Conservation (phyloP, 2,329 filamentous ascomycete genomes). For the Alternaria sp. region DNA sequence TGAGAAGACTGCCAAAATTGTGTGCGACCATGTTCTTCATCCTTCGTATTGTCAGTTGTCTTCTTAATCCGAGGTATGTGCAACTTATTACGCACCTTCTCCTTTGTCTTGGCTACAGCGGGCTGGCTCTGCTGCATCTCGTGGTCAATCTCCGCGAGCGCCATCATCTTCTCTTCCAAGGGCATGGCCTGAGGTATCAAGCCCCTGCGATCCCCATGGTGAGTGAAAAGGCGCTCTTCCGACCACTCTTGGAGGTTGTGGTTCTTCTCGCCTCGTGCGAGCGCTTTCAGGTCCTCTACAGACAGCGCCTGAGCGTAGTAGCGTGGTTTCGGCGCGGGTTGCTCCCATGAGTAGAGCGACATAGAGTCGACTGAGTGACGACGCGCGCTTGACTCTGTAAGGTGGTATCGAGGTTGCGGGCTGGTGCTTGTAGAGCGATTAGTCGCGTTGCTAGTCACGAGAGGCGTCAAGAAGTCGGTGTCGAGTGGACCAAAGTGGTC, state of each 20-base stretch:
- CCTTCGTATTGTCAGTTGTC: constrained; percentile 1
- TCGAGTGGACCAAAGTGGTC: not conserved
- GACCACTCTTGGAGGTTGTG: constrained; percentile 29
- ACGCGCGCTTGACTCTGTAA: not conserved
- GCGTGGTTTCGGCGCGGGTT: constrained; percentile 11
- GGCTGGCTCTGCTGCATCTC: constrained; percentile 15
- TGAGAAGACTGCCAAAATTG: constrained; percentile 6
- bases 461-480: not conserved
- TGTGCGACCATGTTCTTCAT: constrained; percentile 6
- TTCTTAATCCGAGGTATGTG: constrained; percentile 10
- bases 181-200: constrained; percentile 14
- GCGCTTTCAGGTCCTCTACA: constrained; percentile 17
- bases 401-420: not conserved
- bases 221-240: constrained; percentile 5
- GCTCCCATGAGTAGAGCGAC: not conserved
- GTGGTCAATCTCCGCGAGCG: constrained; percentile 12
- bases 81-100: constrained; percentile 15
- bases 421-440: not conserved
- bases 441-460: not conserved
- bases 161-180: constrained; percentile 8
- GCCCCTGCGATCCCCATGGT: constrained; percentile 15
- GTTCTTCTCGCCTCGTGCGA: constrained; percentile 23
- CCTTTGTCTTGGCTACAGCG: not conserved
- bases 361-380: not conserved
- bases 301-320: constrained; percentile 33